Percentiles rank a stretch among this genome's conserved stretches.
Evolutionary conservation across 2,329 filamentous ascomycete species (phyloP).

Genomic region (Orbilia javanica): DNA sequence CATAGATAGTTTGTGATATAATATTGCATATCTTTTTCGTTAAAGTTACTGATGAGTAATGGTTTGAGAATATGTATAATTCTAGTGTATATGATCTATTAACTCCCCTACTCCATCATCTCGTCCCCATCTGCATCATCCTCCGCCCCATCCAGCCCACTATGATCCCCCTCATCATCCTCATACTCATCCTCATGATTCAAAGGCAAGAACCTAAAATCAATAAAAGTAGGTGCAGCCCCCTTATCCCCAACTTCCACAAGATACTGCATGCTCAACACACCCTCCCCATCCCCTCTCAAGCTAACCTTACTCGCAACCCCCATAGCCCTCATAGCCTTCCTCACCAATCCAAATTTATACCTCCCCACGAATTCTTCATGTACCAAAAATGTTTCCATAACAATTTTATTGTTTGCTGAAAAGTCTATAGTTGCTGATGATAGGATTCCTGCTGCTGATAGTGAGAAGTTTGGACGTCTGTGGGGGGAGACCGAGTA

Average conservation of each 20-base stretch:
- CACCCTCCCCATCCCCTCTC: constrained; percentile 86
- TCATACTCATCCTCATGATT: constrained; percentile 70
- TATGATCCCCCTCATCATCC: not conserved
- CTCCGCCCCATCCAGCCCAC: not conserved
- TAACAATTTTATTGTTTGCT: constrained; percentile 73
- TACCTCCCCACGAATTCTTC: constrained; percentile 78
- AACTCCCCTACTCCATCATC: constrained; percentile 31
- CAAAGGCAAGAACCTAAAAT: constrained; percentile 85
- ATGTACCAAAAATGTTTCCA: constrained; percentile 78
- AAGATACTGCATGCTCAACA: constrained; percentile 96
- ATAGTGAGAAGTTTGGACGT: constrained; percentile 78
- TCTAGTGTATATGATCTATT: not conserved
- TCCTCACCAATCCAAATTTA: constrained; percentile 87
- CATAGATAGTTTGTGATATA: not conserved
- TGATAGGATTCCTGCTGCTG: constrained; percentile 73
- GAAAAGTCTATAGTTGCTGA: constrained; percentile 77
- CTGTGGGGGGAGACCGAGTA: constrained; percentile 74
- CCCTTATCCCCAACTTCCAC: constrained; percentile 72
- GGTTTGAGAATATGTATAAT: not conserved
- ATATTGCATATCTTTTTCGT: not conserved
- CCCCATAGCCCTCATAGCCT: constrained; percentile 90
- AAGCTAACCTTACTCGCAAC: constrained; percentile 92
- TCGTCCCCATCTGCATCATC: constrained; percentile 42
- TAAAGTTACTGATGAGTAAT: too few relatives aligned
- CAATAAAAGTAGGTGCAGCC: constrained; percentile 74